A percentile compares a stretch with the other conserved stretches of the same genome.
Conservation (phyloP, 2,329 filamentous ascomycete genomes). For the Pestalotiopsis sp. region DNA sequence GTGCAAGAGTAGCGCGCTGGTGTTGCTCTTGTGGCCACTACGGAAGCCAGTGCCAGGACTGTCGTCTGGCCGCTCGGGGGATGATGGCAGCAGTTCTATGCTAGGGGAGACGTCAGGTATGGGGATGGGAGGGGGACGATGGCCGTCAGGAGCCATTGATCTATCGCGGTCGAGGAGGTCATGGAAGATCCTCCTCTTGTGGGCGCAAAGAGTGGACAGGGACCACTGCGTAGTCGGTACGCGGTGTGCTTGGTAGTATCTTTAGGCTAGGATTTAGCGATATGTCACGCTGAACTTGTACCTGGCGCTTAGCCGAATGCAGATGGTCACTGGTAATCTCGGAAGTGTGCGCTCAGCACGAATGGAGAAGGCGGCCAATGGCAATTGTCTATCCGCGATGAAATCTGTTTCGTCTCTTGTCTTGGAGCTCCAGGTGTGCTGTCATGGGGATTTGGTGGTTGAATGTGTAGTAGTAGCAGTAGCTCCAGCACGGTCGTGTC, state of each 20-base stretch:
- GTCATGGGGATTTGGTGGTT: neutral
- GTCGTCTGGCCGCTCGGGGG: conserved; percentile 19
- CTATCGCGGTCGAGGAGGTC: neutral
- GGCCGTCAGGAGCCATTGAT: conserved; percentile 27
- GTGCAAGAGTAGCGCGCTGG: conserved; percentile 21
- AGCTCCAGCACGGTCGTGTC: neutral
- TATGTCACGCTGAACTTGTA: conserved; percentile 9
- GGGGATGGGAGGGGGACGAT: conserved; percentile 29
- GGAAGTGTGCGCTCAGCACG: conserved; percentile 6
- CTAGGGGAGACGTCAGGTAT: conserved; percentile 31
- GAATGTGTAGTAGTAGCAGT: neutral
- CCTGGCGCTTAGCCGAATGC: conserved; percentile 31
- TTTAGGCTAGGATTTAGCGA: conserved; percentile 2
- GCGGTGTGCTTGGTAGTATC: neutral
- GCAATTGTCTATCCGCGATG: neutral
- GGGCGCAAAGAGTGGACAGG: conserved; percentile 10
- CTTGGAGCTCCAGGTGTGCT: neutral
- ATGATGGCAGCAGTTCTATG: conserved; percentile 25
- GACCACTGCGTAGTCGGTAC: neutral
- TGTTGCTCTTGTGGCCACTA: conserved; percentile 18
- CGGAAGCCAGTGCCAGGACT: neutral
- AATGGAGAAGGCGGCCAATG: conserved; percentile 10
- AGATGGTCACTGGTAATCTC: conserved; percentile 17
- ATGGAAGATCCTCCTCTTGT: neutral
- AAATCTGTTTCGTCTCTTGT: neutral